Percentiles rank a stretch among this genome's conserved stretches.
phyloP scores from a whole-genome alignment of 495 filamentous ascomycete species.

The Aspergillus ellipticus region DNA sequence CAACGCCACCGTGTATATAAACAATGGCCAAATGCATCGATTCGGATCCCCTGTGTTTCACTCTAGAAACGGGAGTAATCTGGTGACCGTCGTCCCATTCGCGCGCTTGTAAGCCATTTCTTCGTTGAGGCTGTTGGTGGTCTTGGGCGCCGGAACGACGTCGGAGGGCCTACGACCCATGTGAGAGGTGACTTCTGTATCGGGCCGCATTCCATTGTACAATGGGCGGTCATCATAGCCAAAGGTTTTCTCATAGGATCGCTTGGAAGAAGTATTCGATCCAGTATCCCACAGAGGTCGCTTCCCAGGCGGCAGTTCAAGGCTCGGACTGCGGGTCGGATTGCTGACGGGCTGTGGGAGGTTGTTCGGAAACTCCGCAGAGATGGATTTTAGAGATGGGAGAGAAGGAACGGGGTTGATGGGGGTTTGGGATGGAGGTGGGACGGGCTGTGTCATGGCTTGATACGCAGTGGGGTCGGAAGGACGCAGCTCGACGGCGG shows the following conservation, averaged over 20 bases:
- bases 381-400: slow-evolving; percentile 21
- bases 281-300: slow-evolving; percentile 32
- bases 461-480: slow-evolving; percentile 31
- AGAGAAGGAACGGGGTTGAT: slow-evolving; percentile 18
- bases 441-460: slow-evolving; percentile 17
- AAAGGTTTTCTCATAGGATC: slow-evolving; percentile 42
- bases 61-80: slow-evolving; percentile 22
- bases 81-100: slow-evolving; percentile 36
- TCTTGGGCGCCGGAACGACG: slow-evolving; percentile 26
- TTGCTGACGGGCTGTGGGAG: slow-evolving; percentile 23
- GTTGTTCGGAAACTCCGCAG: slow-evolving; percentile 22
- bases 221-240: slow-evolving; percentile 41
- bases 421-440: slow-evolving; percentile 26
- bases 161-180: slow-evolving; percentile 27
- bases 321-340: slow-evolving; percentile 21
- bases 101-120: slow-evolving; percentile 52
- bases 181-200: slow-evolving; percentile 28
- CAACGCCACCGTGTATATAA: slow-evolving; percentile 18
- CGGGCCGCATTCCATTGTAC: slow-evolving; percentile 51
- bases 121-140: slow-evolving; percentile 26
- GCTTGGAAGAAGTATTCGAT: slow-evolving; percentile 24
- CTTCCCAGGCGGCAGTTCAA: slow-evolving; percentile 26
- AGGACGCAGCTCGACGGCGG: slow-evolving; percentile 24
- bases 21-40: slow-evolving; percentile 2
- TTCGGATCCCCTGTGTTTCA: slow-evolving; percentile 3